Evolutionary conservation across 2,329 filamentous ascomycete species (phyloP).

Genomic region (Helminthosporium solani): DNA sequence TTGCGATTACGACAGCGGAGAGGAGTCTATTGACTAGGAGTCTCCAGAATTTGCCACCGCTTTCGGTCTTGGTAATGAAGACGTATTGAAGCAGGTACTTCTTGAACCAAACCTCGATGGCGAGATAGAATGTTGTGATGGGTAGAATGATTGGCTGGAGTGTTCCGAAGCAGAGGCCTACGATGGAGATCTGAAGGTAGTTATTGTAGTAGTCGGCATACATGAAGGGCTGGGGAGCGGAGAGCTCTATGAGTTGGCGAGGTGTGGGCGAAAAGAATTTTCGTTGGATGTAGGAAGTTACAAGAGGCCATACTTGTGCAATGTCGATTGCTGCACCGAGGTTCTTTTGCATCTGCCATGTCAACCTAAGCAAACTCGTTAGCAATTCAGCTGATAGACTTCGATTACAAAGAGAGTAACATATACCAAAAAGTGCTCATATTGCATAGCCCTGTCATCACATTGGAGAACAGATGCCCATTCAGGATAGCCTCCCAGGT

Average conservation of each 20-base stretch:
- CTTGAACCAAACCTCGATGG: slow-evolving; percentile 82
- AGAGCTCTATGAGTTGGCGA: slow-evolving; percentile 86
- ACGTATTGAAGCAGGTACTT: slow-evolving; percentile 86
- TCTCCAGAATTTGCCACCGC: slow-evolving; percentile 88
- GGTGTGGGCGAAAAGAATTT: slow-evolving; percentile 84
- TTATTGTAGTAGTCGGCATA: slow-evolving; percentile 98
- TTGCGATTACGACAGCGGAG: slow-evolving; percentile 74
- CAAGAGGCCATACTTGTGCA: slow-evolving; percentile 77
- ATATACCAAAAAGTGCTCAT: slow-evolving; percentile 81
- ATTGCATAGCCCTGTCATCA: slow-evolving; percentile 75
- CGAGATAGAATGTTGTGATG: slow-evolving; percentile 84
- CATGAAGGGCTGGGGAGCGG: slow-evolving; percentile 86
- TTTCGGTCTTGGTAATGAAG: slow-evolving; percentile 95
- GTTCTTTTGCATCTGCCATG: slow-evolving; percentile 88
- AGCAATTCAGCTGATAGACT: background rate
- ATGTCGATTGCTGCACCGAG: slow-evolving; percentile 80
- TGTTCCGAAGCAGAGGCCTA: slow-evolving; percentile 78
- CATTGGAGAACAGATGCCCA: slow-evolving; percentile 61
- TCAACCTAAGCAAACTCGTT: slow-evolving; percentile 35
- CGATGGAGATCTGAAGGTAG: slow-evolving; percentile 88
- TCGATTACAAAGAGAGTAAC: slow-evolving; percentile 63
- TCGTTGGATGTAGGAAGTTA: slow-evolving; percentile 76
- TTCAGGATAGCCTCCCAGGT: slow-evolving; percentile 68
- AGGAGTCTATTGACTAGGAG: slow-evolving; percentile 89
- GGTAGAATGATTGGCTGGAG: slow-evolving; percentile 86